Evolutionary conservation across 1,139 yeast genomes (phyloP).

Genomic region (Hansenula lynferdii): DNA sequence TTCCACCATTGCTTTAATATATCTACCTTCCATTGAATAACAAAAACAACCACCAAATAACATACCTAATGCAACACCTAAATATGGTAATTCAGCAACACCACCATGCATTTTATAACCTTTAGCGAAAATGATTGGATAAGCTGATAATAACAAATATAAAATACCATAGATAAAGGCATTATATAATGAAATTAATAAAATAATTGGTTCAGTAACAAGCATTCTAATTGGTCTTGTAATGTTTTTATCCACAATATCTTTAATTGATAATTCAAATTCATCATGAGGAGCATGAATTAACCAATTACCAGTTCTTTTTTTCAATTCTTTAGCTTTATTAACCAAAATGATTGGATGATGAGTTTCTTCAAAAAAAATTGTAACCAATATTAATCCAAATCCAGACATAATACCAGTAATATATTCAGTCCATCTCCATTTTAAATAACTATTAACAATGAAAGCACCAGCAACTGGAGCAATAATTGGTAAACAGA

Average conservation of each 20-base stretch:
- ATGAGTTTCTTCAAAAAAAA: slow-evolving; percentile 61
- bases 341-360: slow-evolving; percentile 50
- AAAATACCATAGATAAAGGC: slow-evolving; percentile 83
- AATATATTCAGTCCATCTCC: slow-evolving; percentile 77
- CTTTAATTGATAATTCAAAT: slow-evolving; percentile 53
- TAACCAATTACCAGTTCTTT: slow-evolving; percentile 66
- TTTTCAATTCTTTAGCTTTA: slow-evolving; percentile 61
- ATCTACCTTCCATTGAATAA: slow-evolving; percentile 31
- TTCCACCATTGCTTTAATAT: slow-evolving; percentile 33
- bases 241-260: slow-evolving; percentile 64
- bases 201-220: slow-evolving; percentile 65
- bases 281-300: slow-evolving; percentile 83
- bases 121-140: slow-evolving; percentile 65
- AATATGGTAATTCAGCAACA: slow-evolving; percentile 57
- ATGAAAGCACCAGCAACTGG: slow-evolving; percentile 72
- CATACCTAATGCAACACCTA: slow-evolving; percentile 59
- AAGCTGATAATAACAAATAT: slow-evolving; percentile 72
- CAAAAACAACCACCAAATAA: slow-evolving; percentile 48
- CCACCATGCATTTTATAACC: slow-evolving; percentile 57
- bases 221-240: slow-evolving; percentile 69
- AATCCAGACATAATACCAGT: slow-evolving; percentile 56
- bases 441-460: slow-evolving; percentile 48
- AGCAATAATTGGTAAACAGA: slow-evolving; percentile 71
- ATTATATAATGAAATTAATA: slow-evolving; percentile 66
- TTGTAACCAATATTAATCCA: slow-evolving; percentile 31